phyloP scores from a whole-genome alignment of 352 stramenopile species.

The Globisporangium radiosum region DNA sequence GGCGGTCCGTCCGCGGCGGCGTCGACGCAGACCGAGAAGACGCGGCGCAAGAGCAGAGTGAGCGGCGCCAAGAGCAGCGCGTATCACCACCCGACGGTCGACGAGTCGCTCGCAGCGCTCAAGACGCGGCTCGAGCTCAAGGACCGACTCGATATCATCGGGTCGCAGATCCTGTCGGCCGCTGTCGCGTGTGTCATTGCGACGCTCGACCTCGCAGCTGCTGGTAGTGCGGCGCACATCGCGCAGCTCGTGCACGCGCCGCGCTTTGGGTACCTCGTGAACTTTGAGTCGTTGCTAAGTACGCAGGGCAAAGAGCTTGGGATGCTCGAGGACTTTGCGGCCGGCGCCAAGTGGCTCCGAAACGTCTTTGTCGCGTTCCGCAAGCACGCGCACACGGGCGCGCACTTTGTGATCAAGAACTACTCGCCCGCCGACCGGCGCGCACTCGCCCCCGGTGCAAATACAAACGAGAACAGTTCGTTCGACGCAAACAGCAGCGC shows the following conservation, averaged over 20 bases:
- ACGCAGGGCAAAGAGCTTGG: slow-evolving; percentile 93
- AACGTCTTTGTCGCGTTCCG: slow-evolving; percentile 78
- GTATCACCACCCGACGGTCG: slow-evolving; percentile 4
- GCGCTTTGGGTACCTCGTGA: slow-evolving; percentile 60
- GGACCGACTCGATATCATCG: slow-evolving; percentile 64
- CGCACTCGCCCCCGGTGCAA: slow-evolving; percentile 4
- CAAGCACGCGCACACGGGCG: slow-evolving; percentile 28
- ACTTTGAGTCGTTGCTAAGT: slow-evolving; percentile 83
- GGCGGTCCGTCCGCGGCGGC: slow-evolving; percentile 13
- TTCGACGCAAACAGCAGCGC: slow-evolving; percentile 6
- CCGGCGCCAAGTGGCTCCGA: slow-evolving; percentile 71
- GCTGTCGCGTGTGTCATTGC: slow-evolving; percentile 58
- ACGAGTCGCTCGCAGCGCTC: slow-evolving; percentile 45
- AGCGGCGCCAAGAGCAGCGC: slow-evolving; percentile 10
- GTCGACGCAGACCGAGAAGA: slow-evolving; percentile 20
- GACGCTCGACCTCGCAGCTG: slow-evolving; percentile 53
- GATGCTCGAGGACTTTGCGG: slow-evolving; percentile 92
- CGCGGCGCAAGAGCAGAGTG: slow-evolving; percentile 11
- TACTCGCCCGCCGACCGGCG: slow-evolving; percentile 35
- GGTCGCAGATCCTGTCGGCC: slow-evolving; percentile 69
- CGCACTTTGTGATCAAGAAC: slow-evolving; percentile 56
- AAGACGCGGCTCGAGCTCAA: slow-evolving; percentile 65
- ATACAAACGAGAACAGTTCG: slow-evolving; percentile 12
- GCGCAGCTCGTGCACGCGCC: slow-evolving; percentile 48
- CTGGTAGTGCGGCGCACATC: slow-evolving; percentile 50